Percentiles rank a stretch among this genome's conserved stretches.
Conservation (phyloP, 768 basidiomycete species). For the Tulasnella sp. region DNA sequence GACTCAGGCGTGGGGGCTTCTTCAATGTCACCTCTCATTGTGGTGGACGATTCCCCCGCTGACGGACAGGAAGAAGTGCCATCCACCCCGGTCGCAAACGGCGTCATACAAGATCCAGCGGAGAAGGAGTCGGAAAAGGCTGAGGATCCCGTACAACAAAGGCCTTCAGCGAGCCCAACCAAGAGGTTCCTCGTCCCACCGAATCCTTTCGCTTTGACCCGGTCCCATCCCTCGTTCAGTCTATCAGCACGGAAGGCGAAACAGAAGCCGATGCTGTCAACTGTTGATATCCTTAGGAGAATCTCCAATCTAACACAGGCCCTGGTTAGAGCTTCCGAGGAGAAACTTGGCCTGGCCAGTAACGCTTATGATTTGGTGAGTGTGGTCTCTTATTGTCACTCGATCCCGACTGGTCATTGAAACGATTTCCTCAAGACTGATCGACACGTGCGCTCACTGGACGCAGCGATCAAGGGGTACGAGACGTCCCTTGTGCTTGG, state of each 20-base stretch:
- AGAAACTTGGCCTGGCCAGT: conserved; percentile 67
- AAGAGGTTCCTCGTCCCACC: neutral
- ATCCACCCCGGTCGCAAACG: no score
- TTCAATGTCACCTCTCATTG: no score
- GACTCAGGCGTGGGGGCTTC: no score
- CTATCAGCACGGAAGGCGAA: neutral
- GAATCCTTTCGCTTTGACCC: neutral
- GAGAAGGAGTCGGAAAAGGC: no score
- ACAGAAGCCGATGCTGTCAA: conserved; percentile 17
- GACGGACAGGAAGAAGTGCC: no score
- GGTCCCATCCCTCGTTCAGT: conserved; percentile 2
- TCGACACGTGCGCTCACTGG: conserved; percentile 65
- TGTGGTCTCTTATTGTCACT: conserved; percentile 14
- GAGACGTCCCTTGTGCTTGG: conserved; percentile 46
- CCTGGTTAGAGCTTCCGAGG: conserved; percentile 52
- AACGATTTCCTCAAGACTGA: conserved; percentile 45
- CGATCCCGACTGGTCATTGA: neutral
- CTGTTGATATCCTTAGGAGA: conserved; percentile 43
- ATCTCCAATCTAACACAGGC: conserved; percentile 54
- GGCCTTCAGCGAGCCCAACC: no score
- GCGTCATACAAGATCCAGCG: neutral
- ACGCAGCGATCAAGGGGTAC: conserved; percentile 59
- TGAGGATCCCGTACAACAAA: no score
- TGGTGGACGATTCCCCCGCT: no score
- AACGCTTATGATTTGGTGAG: conserved; percentile 61